Conservation (phyloP, 352 stramenopile genomes). For the Pythium aristosporum region DNA sequence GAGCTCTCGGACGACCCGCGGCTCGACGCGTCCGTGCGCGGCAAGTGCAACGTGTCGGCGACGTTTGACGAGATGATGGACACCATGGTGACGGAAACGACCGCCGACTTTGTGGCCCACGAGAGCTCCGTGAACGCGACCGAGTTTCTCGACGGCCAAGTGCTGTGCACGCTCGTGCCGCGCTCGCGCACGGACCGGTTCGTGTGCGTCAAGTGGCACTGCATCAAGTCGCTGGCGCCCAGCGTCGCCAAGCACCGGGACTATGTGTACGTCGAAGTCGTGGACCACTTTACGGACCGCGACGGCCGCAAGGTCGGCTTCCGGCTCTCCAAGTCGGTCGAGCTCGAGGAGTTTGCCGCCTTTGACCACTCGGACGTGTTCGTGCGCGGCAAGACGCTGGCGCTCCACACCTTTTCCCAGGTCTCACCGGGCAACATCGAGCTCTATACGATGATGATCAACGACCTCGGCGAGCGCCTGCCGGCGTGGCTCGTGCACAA, state of each 20-base stretch:
- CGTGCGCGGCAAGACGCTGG: constrained; percentile 75
- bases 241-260: constrained; percentile 75
- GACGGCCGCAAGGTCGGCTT: constrained; percentile 67
- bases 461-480: constrained; percentile 70
- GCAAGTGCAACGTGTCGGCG: constrained; percentile 72
- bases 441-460: constrained; percentile 81
- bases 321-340: constrained; percentile 72
- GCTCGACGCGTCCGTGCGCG: constrained; percentile 68
- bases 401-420: constrained; percentile 69
- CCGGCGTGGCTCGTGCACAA: constrained; percentile 83
- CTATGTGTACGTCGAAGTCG: constrained; percentile 84
- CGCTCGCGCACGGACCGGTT: constrained; percentile 63
- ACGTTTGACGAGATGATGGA: constrained; percentile 79
- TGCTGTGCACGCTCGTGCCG: constrained; percentile 74
- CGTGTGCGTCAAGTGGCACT: constrained; percentile 83
- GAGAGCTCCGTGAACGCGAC: constrained; percentile 62
- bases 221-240: constrained; percentile 65
- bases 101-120: constrained; percentile 57
- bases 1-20: constrained; percentile 44
- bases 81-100: constrained; percentile 72
- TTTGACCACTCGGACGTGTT: constrained; percentile 54
- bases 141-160: constrained; percentile 78
- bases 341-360: constrained; percentile 49
- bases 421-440: constrained; percentile 58
- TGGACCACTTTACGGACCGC: constrained; percentile 72